These are phyloP conservation scores for Diplotaxis tenuifolia DNA, from an alignment of 345 rosid species.

Conservation along the genomic window DNA sequence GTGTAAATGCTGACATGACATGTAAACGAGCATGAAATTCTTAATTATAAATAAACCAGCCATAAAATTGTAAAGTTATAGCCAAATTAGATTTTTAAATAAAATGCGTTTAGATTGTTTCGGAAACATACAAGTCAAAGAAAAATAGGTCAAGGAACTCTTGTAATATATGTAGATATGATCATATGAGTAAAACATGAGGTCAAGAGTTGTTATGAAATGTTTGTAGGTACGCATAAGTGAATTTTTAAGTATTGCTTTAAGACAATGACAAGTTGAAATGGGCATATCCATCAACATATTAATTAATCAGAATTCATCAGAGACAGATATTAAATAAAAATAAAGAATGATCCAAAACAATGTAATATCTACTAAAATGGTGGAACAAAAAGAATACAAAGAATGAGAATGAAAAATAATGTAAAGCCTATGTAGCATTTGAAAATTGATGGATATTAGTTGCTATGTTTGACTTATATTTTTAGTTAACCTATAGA, in stretches of 20 bases:
- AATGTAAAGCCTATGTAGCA: not conserved
- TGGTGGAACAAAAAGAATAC: not conserved
- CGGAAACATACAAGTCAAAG: not conserved
- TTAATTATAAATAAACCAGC: not conserved
- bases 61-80: not conserved
- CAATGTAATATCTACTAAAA: not conserved
- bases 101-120: not conserved
- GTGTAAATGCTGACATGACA: too few relatives aligned
- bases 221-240: not conserved
- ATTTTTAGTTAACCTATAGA: not conserved
- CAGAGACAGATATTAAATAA: not conserved
- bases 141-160: not conserved
- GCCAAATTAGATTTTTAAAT: not conserved
- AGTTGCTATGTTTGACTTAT: slow-evolving; percentile 14
- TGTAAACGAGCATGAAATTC: not conserved
- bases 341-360: not conserved
- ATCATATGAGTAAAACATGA: too few relatives aligned
- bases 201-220: slow-evolving; percentile 5
- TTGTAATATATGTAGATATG: not conserved
- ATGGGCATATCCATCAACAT: not conserved
- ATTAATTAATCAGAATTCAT: not conserved
- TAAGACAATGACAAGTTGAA: slow-evolving; percentile 1
- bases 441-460: slow-evolving; percentile 2
- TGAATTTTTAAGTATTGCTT: not conserved
- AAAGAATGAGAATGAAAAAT: not conserved